These are phyloP conservation scores for Taiozyma sp. DNA, from an alignment of 1,139 yeast species.

Conservation along the genomic window DNA sequence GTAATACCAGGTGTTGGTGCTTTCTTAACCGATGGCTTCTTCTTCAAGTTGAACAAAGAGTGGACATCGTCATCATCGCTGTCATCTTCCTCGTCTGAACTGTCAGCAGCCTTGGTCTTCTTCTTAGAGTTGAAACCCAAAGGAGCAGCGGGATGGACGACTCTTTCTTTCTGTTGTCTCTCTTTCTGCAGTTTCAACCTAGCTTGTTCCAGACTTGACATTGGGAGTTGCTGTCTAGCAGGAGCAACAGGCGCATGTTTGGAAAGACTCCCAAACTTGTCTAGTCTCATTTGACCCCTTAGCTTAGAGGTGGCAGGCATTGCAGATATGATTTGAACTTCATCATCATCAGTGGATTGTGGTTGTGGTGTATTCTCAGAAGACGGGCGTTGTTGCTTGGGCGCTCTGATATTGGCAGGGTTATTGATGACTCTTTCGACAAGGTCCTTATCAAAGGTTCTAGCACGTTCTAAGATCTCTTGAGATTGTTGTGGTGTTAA, in stretches of 20 bases:
- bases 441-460: constrained; percentile 42
- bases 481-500: constrained; percentile 53
- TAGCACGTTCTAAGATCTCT: constrained; percentile 52
- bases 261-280: constrained; percentile 40
- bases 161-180: constrained; percentile 20
- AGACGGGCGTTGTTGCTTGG: constrained; percentile 21
- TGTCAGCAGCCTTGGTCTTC: constrained; percentile 20
- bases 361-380: constrained; percentile 6
- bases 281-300: constrained; percentile 39
- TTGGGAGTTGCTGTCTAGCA: constrained; percentile 31
- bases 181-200: constrained; percentile 31
- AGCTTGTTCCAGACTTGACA: constrained; percentile 34
- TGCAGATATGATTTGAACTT: constrained; percentile 3
- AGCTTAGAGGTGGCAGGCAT: constrained; percentile 11
- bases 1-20: constrained; percentile 21
- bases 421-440: constrained; percentile 49
- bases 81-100: constrained; percentile 28
- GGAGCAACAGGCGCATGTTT: constrained; percentile 38
- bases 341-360: constrained; percentile 7
- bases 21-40: not conserved
- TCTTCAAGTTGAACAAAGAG: constrained; percentile 27
- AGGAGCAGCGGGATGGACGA: constrained; percentile 63
- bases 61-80: constrained; percentile 29
- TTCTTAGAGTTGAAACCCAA: constrained; percentile 62
- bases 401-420: constrained; percentile 33